A percentile compares a stretch with the other conserved stretches of the same genome.
Conservation (phyloP, 2,329 filamentous ascomycete species). For the Cytospora schulzeri region DNA sequence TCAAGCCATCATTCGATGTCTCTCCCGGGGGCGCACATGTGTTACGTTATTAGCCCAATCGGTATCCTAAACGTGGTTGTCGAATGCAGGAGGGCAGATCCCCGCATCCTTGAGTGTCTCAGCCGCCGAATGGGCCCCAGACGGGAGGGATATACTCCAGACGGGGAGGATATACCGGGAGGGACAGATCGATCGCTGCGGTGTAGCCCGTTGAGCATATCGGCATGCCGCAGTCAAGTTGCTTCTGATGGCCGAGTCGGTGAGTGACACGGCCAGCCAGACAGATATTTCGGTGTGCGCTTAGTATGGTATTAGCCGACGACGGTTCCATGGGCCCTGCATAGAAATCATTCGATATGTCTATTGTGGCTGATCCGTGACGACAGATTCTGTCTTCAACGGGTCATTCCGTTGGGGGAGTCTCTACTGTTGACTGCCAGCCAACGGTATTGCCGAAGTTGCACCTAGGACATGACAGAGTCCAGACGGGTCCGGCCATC, state of each 20-base stretch:
- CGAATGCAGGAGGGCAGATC: constrained; percentile 9
- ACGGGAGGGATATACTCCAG: neutral
- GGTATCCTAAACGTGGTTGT: constrained; percentile 13
- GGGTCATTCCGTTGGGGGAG: constrained; percentile 13
- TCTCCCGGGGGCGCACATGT: constrained; percentile 17
- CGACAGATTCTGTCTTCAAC: neutral
- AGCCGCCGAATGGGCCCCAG: constrained; percentile 1
- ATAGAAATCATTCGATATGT: constrained; percentile 24
- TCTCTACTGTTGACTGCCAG: neutral
- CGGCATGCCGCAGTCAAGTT: constrained; percentile 5
- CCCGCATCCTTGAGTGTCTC: constrained; percentile 3
- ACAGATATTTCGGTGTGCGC: constrained; percentile 1
- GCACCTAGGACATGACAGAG: neutral
- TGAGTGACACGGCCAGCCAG: neutral
- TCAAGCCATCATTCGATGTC: constrained; percentile 24
- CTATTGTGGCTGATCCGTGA: constrained; percentile 18
- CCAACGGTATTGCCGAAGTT: neutral
- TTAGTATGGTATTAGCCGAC: neutral
- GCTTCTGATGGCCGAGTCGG: constrained; percentile 21
- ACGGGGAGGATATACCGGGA: constrained; percentile 8
- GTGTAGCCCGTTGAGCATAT: constrained; percentile 6
- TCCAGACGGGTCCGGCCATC: neutral
- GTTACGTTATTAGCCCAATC: constrained; percentile 23
- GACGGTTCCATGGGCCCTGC: constrained; percentile 6
- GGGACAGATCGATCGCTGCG: neutral